These are phyloP conservation scores for Pholiota microspora DNA, from an alignment of 768 basidiomycete genomes.

Conservation along the genomic window DNA sequence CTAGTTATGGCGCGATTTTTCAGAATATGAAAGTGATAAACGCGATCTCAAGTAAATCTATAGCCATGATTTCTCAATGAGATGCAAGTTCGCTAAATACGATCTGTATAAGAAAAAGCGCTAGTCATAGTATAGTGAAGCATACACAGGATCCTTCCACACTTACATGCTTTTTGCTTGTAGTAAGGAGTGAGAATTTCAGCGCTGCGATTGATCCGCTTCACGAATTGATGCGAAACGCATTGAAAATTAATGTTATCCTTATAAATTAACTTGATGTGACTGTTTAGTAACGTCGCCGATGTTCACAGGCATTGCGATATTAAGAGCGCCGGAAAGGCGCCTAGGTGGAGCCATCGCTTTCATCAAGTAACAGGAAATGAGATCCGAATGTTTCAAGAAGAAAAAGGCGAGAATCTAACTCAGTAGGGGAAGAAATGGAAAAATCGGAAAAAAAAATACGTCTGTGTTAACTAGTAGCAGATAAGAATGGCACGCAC, in stretches of 20 bases:
- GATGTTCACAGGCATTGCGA: background rate
- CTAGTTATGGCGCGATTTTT: too few relatives aligned
- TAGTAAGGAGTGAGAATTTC: too few relatives aligned
- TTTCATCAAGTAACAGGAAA: slow-evolving; percentile 6
- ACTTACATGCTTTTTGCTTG: too few relatives aligned
- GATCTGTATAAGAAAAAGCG: too few relatives aligned
- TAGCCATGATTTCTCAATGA: too few relatives aligned
- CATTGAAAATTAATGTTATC: background rate
- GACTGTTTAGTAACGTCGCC: background rate
- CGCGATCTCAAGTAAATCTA: too few relatives aligned
- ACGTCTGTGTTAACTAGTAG: slow-evolving; percentile 38
- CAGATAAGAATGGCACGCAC: slow-evolving; percentile 31
- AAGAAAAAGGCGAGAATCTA: slow-evolving; percentile 12
- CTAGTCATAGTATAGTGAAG: too few relatives aligned
- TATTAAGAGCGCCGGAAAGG: background rate
- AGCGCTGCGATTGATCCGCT: background rate
- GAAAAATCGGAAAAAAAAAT: slow-evolving; percentile 24
- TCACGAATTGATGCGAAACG: background rate
- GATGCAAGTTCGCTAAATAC: too few relatives aligned
- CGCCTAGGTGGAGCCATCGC: background rate
- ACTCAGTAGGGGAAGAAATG: slow-evolving; percentile 8
- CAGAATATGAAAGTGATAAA: too few relatives aligned
- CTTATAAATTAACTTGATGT: background rate
- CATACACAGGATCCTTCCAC: too few relatives aligned
- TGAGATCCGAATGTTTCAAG: slow-evolving; percentile 16